Conservation (phyloP, 495 filamentous ascomycete species). For the Aspergillus panamensis region DNA sequence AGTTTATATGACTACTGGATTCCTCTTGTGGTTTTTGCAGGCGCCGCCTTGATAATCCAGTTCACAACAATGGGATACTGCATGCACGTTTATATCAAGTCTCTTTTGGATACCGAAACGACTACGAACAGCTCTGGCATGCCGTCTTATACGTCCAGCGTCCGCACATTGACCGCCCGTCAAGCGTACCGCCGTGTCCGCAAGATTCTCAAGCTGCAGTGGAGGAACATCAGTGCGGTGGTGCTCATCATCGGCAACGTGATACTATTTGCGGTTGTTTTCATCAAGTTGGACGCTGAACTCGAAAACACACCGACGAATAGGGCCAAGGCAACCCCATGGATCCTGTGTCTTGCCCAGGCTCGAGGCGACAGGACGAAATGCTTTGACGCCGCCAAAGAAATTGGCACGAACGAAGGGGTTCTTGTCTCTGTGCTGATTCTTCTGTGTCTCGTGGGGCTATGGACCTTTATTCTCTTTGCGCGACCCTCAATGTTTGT, state of each 20-base stretch:
- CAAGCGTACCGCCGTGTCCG: conserved; percentile 84
- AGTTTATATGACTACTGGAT: conserved; percentile 86
- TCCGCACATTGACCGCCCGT: conserved; percentile 77
- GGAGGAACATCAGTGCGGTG: conserved; percentile 85
- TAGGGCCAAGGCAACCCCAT: conserved; percentile 52
- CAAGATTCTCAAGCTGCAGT: conserved; percentile 87
- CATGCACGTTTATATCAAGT: conserved; percentile 85
- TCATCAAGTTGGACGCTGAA: conserved; percentile 77
- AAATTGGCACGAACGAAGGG: conserved; percentile 57
- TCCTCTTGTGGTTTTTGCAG: conserved; percentile 76
- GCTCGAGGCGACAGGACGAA: conserved; percentile 58
- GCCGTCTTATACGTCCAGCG: conserved; percentile 74
- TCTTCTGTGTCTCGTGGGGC: conserved; percentile 76
- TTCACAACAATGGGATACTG: conserved; percentile 85
- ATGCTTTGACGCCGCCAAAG: conserved; percentile 57
- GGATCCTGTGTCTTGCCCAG: conserved; percentile 66
- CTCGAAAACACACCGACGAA: conserved; percentile 54
- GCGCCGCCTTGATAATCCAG: conserved; percentile 76
- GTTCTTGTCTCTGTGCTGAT: conserved; percentile 78
- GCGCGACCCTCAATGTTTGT: conserved; percentile 76
- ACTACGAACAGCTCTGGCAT: conserved; percentile 68
- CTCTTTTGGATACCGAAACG: conserved; percentile 67
- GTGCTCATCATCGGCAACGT: conserved; percentile 84
- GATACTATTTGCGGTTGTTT: conserved; percentile 86
- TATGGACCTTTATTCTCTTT: conserved; percentile 80